Evolutionary conservation across 2,329 filamentous ascomycete species (phyloP).

Genomic region (Aphanoascus verrucosus): DNA sequence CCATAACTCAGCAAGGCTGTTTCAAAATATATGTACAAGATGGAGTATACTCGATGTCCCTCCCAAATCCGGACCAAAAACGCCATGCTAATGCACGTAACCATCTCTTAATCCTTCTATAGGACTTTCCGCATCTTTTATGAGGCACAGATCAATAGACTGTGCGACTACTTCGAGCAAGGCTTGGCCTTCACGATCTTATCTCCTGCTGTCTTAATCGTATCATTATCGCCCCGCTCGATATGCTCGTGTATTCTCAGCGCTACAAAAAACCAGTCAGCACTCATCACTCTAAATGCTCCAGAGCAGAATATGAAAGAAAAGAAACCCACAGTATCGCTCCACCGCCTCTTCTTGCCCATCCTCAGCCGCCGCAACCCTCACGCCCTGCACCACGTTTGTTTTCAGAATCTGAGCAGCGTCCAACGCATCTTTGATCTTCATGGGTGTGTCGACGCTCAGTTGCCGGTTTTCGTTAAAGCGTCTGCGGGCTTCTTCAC

Average conservation of each 20-base stretch:
- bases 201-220: constrained; percentile 55
- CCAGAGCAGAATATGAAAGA: background rate
- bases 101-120: constrained; percentile 15
- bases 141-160: no score
- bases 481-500: constrained; percentile 56
- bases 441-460: constrained; percentile 48
- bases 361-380: constrained; percentile 32
- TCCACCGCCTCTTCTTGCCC: constrained; percentile 23
- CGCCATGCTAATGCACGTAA: constrained; percentile 5
- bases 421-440: constrained; percentile 69
- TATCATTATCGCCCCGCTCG: constrained; percentile 87
- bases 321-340: constrained; percentile 28
- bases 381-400: constrained; percentile 78
- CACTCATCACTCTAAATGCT: background rate
- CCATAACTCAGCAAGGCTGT: no score
- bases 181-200: constrained; percentile 34
- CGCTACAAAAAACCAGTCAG: constrained; percentile 41
- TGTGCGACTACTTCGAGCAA: constrained; percentile 25
- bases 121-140: background rate
- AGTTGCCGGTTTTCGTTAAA: constrained; percentile 61
- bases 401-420: constrained; percentile 67
- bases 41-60: no score
- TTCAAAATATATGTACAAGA: no score
- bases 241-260: constrained; percentile 83
- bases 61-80: background rate